A percentile compares a stretch with the other conserved stretches of the same genome.
phyloP scores from a whole-genome alignment of 73 alveolate species.

The Symbiodinium pilosum region DNA sequence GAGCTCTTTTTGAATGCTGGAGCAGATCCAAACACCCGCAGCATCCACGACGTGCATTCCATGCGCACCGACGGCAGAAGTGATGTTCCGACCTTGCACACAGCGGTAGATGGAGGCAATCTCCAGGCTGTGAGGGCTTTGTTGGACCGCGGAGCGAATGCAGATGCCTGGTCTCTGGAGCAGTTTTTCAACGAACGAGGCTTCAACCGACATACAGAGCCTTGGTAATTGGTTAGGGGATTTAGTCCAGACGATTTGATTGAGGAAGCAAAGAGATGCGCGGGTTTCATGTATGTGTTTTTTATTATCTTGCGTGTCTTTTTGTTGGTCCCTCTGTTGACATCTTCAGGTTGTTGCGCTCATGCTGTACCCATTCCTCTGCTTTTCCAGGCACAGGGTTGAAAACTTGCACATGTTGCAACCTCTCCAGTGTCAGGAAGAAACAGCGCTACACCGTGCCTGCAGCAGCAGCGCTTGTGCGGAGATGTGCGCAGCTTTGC shows the following conservation, averaged over 20 bases:
- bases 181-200: slow-evolving; percentile 43
- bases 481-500: slow-evolving; percentile 28
- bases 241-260: too few relatives aligned
- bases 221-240: too few relatives aligned
- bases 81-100: slow-evolving; percentile 32
- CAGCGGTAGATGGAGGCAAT: slow-evolving; percentile 23
- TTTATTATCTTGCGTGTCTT: too few relatives aligned
- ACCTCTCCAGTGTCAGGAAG: neutral
- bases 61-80: slow-evolving; percentile 44
- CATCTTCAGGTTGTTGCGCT: too few relatives aligned
- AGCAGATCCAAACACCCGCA: slow-evolving; percentile 40
- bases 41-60: slow-evolving; percentile 45
- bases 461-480: neutral
- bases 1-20: slow-evolving; percentile 53
- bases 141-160: slow-evolving; percentile 17
- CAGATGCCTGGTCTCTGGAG: slow-evolving; percentile 18
- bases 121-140: neutral
- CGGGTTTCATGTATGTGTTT: too few relatives aligned
- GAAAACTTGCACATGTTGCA: too few relatives aligned
- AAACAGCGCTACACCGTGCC: slow-evolving; percentile 55
- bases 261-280: too few relatives aligned
- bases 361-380: too few relatives aligned
- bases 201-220: slow-evolving; percentile 26
- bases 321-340: too few relatives aligned
- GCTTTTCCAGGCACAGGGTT: too few relatives aligned